Percentiles rank a stretch among this genome's conserved stretches.
phyloP scores from a whole-genome alignment of 2,329 filamentous ascomycete genomes.

The Pseudogymnoascus sp. region DNA sequence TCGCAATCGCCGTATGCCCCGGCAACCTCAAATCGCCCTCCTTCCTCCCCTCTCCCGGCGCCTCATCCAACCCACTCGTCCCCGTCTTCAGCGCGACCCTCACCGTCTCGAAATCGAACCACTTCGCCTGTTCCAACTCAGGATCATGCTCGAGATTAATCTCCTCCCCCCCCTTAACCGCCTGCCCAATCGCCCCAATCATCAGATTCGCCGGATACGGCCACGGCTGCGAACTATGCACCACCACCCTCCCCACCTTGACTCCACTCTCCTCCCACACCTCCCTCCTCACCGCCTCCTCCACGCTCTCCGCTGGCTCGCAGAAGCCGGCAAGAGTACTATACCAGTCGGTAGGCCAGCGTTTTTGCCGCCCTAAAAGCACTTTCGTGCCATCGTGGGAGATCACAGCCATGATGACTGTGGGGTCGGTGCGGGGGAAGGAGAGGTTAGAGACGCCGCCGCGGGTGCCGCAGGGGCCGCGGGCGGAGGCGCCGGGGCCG shows the following conservation, averaged over 20 bases:
- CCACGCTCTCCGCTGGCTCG: slow-evolving; percentile 77
- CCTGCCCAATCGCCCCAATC: slow-evolving; percentile 84
- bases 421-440: slow-evolving; percentile 81
- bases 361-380: slow-evolving; percentile 76
- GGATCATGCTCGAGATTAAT: slow-evolving; percentile 83
- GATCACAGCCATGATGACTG: slow-evolving; percentile 88
- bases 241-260: slow-evolving; percentile 65
- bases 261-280: slow-evolving; percentile 85
- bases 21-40: slow-evolving; percentile 75
- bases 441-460: slow-evolving; percentile 82
- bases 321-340: slow-evolving; percentile 82
- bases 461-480: slow-evolving; percentile 71
- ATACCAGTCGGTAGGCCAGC: slow-evolving; percentile 82
- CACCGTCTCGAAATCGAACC: slow-evolving; percentile 79
- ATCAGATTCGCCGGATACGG: slow-evolving; percentile 80
- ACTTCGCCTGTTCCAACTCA: slow-evolving; percentile 82
- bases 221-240: slow-evolving; percentile 83
- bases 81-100: slow-evolving; percentile 64
- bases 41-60: slow-evolving; percentile 59
- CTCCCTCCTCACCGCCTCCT: slow-evolving; percentile 76
- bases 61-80: slow-evolving; percentile 60
- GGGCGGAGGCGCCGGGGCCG: slow-evolving; percentile 40
- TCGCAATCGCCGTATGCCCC: slow-evolving; percentile 82
- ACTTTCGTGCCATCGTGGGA: slow-evolving; percentile 62
- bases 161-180: slow-evolving; percentile 68